These are phyloP conservation scores for Hyphodiscus hymeniophilus DNA, from an alignment of 495 filamentous ascomycete genomes.

Conservation along the genomic window DNA sequence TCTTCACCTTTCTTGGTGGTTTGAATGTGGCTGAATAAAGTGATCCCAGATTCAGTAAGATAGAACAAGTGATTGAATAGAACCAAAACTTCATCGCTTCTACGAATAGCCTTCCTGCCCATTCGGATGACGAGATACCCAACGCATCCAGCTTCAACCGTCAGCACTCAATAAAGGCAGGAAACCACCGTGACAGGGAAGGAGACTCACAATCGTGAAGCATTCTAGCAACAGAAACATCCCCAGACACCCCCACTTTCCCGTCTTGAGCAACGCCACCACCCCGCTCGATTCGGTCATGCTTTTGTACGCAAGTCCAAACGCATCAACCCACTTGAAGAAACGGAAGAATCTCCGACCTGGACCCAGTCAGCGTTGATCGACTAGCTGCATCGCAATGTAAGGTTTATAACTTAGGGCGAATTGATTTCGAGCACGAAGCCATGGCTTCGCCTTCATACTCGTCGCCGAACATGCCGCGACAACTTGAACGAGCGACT, in stretches of 20 bases:
- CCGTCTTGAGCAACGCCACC: constrained; percentile 24
- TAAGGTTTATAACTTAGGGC: not conserved
- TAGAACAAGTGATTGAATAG: constrained; percentile 31
- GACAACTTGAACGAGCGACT: constrained; percentile 42
- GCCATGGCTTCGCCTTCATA: constrained; percentile 12
- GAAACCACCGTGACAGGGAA: not conserved
- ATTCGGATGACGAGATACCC: constrained; percentile 28
- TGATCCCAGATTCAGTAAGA: not conserved
- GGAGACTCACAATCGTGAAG: constrained; percentile 22
- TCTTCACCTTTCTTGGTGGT: not conserved
- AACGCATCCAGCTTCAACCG: constrained; percentile 34
- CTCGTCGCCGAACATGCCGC: constrained; percentile 25
- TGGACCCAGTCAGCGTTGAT: too few relatives aligned
- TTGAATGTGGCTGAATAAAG: not conserved
- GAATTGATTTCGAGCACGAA: not conserved
- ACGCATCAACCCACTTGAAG: constrained; percentile 52
- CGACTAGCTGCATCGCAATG: too few relatives aligned
- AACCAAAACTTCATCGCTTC: constrained; percentile 59
- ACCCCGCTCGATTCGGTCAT: not conserved
- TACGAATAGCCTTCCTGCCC: constrained; percentile 26
- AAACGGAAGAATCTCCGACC: constrained; percentile 47
- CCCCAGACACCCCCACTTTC: constrained; percentile 31
- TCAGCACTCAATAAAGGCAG: too few relatives aligned
- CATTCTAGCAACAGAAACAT: constrained; percentile 40
- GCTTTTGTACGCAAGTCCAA: constrained; percentile 24